Conservation (phyloP, 352 stramenopile genomes). For the Globisporangium apiculatum region DNA sequence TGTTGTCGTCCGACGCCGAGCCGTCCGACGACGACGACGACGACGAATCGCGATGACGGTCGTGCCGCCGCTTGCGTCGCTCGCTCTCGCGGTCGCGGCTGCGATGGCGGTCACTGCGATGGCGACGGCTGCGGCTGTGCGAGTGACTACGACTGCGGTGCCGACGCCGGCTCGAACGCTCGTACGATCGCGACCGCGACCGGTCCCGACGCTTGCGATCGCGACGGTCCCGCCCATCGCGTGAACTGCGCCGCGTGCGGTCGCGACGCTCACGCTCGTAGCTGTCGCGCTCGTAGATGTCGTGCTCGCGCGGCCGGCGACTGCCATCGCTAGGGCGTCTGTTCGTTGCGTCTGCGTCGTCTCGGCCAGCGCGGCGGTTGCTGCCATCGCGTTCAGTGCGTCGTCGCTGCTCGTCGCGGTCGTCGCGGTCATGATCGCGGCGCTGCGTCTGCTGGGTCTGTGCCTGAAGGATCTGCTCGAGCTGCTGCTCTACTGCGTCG, state of each 20-base stretch:
- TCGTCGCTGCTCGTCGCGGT: neutral
- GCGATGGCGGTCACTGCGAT: slow-evolving; percentile 11
- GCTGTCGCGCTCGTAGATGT: neutral
- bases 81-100: slow-evolving; percentile 6
- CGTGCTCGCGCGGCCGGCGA: too few relatives aligned
- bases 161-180: neutral
- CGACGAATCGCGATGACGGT: slow-evolving; percentile 4
- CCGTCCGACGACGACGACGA: slow-evolving; percentile 15
- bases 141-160: slow-evolving; percentile 10
- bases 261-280: neutral
- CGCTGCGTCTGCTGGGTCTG: neutral
- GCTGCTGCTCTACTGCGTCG: neutral
- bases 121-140: slow-evolving; percentile 21
- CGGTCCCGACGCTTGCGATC: neutral
- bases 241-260: too few relatives aligned
- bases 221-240: neutral
- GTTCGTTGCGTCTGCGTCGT: neutral
- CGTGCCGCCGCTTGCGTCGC: neutral
- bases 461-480: neutral
- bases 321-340: neutral
- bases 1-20: neutral
- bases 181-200: neutral
- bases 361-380: slow-evolving; percentile 9
- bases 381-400: neutral
- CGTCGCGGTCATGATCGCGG: neutral